Evolutionary conservation across 1,139 yeast genomes (phyloP).

Genomic region (Yamadazyma taylorii): DNA sequence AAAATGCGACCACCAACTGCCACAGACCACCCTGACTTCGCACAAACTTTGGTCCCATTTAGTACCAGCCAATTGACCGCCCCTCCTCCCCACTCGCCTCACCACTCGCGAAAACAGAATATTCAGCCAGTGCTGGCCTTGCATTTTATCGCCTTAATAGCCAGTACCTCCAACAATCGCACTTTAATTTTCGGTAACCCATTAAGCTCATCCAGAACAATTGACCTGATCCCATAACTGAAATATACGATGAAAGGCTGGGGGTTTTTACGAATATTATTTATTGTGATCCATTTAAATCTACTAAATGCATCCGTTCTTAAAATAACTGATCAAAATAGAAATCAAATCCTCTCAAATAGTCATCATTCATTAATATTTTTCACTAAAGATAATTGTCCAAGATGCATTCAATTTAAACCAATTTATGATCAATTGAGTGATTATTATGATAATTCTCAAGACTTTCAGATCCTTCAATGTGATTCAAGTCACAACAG

Average conservation of each 20-base stretch:
- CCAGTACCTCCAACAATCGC: too few species aligned
- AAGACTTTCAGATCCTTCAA: slow-evolving; percentile 31
- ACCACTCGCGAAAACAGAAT: too few species aligned
- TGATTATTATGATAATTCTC: slow-evolving; percentile 24
- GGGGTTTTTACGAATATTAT: slow-evolving; percentile 1
- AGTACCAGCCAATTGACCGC: too few species aligned
- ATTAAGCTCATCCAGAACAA: too few species aligned
- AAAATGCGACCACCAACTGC: too few species aligned
- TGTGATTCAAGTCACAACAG: slow-evolving; percentile 28
- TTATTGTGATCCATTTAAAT: neutral
- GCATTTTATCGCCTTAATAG: too few species aligned
- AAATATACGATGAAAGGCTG: neutral
- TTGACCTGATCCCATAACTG: neutral
- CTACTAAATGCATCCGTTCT: neutral
- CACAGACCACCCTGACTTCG: too few species aligned
- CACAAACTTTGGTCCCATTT: too few species aligned
- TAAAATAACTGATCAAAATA: slow-evolving; percentile 3
- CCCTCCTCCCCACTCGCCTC: too few species aligned
- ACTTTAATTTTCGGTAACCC: neutral
- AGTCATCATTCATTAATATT: slow-evolving; percentile 40
- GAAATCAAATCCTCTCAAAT: slow-evolving; percentile 8
- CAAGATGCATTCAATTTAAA: slow-evolving; percentile 35
- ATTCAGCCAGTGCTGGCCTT: too few species aligned
- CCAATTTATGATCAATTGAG: slow-evolving; percentile 38
- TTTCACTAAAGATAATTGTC: slow-evolving; percentile 40